Evolutionary conservation across 140 eudicot species (phyloP), one percentile per base, ranked within the genome.

Genomic region (Oenanthe javanica): DNA sequence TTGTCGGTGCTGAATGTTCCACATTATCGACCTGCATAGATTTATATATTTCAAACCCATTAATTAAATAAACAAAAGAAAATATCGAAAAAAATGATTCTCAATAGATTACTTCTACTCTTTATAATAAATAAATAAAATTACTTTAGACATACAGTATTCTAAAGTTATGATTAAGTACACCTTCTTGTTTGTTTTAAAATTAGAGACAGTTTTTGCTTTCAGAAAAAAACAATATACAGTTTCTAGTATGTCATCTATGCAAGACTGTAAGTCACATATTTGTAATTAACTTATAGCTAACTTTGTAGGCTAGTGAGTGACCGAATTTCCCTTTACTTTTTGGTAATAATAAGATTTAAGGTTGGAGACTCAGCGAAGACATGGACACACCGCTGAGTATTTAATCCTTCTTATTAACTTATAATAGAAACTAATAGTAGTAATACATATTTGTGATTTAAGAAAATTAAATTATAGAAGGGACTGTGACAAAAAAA

Each of bases 1-100:
- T 94, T 78, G 84, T 85, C 10, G 98, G 98, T 38, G 91, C 98
- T 3, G 96, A 78, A 81, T 92, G 98, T 82, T 83, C 76, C 42
- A 94, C 97, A 63, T 83, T 89, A 47, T 90, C 97, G 77, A 51
- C 90, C 98, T 94, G 77, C 84, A 84, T 1, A 46, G 46, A 31
- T 71, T 66, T 27, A 67, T 27, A 25, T 10, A 8, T 66, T 66
- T 67, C 19, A 0, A 31, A 27, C 8, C 45, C 43, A 31, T 67
- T 67, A 67, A 7, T 50, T 50, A 50, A 18, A 13, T 13, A 67
- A 16, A 4, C 9, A 38, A 25, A 67, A 27, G 9, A 27, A 64
- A 27, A 31, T 4, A 61, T n/a, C 55, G 12, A n/a, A 61, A 61
- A 59, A 59, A 59, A 59, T 21, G 31, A 59, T 21, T 21, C 67